Percentiles rank a stretch among this genome's conserved stretches.
Conservation (phyloP, 371 early-diverging fungal species). For the Lichtheimia corymbifera region DNA sequence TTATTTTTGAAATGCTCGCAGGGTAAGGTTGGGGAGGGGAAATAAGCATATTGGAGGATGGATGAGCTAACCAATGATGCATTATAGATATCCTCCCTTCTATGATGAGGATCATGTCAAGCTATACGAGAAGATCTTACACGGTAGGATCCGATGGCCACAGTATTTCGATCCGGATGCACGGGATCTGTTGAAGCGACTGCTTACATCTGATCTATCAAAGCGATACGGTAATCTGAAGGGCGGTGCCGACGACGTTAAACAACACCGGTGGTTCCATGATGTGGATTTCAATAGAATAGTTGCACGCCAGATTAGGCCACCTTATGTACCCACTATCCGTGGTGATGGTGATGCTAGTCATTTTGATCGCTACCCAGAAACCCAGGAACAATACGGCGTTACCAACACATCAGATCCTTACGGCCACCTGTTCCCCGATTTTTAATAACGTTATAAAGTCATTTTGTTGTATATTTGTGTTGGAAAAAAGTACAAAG, state of each 20-base stretch:
- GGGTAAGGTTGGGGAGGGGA: too few relatives aligned
- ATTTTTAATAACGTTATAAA: slow-evolving; percentile 18
- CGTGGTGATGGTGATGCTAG: slow-evolving; percentile 89
- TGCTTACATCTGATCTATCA: slow-evolving; percentile 87
- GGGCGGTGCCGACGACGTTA: slow-evolving; percentile 89
- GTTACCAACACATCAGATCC: slow-evolving; percentile 20
- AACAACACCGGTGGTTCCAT: slow-evolving; percentile 93
- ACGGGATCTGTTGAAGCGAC: slow-evolving; percentile 85
- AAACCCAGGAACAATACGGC: slow-evolving; percentile 68
- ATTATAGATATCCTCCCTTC: slow-evolving; percentile 91
- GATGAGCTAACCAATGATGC: not conserved
- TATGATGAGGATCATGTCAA: slow-evolving; percentile 95
- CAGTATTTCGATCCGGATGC: slow-evolving; percentile 86
- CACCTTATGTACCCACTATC: slow-evolving; percentile 91
- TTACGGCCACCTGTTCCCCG: slow-evolving; percentile 28
- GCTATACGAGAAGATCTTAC: slow-evolving; percentile 93
- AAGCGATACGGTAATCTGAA: slow-evolving; percentile 92
- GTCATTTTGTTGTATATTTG: too few relatives aligned
- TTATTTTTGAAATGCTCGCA: slow-evolving; percentile 71
- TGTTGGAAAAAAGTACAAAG: too few relatives aligned
- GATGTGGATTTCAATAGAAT: slow-evolving; percentile 92
- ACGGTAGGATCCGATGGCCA: slow-evolving; percentile 87
- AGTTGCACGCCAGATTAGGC: slow-evolving; percentile 70
- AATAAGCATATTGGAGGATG: too few relatives aligned
- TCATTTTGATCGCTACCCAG: slow-evolving; percentile 92